Evolutionary conservation across 768 basidiomycete species (phyloP).

Genomic region (Lepiota brunneoincarnata): DNA sequence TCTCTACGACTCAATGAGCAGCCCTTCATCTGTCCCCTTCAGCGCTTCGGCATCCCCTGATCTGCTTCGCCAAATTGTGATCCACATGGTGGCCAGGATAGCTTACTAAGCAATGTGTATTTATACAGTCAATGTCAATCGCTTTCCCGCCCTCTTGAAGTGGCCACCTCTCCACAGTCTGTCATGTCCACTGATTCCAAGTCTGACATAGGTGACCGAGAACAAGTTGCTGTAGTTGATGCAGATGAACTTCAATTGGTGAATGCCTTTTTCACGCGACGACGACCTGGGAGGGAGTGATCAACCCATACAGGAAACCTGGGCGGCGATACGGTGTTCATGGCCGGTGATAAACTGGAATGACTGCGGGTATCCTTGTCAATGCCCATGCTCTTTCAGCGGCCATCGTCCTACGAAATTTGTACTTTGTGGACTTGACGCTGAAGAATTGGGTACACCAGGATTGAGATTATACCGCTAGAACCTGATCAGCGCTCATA

Average conservation of each 20-base stretch:
- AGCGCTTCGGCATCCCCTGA: conserved; percentile 33
- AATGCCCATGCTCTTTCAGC: conserved; percentile 27
- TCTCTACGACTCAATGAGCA: not conserved
- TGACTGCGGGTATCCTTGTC: conserved; percentile 87
- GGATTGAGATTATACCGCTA: conserved; percentile 97
- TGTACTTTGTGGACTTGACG: conserved; percentile 20
- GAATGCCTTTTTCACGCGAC: conserved; percentile 27
- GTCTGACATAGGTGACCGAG: conserved; percentile 20
- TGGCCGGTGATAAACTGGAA: conserved; percentile 65
- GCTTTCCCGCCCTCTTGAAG: conserved; percentile 2
- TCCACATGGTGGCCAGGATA: not conserved
- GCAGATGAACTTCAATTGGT: conserved; percentile 48
- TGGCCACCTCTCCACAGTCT: not conserved
- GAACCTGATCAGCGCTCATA: conserved; percentile 98
- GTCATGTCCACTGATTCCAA: conserved; percentile 24
- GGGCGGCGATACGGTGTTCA: conserved; percentile 58
- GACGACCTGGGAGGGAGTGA: conserved; percentile 25
- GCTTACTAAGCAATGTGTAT: conserved; percentile 14
- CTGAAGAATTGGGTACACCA: conserved; percentile 33
- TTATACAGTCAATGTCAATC: not conserved
- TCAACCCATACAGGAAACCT: conserved; percentile 21
- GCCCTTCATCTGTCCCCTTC: conserved; percentile 3
- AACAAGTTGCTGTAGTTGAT: conserved; percentile 27
- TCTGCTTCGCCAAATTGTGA: not conserved
- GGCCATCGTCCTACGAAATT: conserved; percentile 18